Evolutionary conservation across 2,329 filamentous ascomycete genomes (phyloP), one percentile per base, ranked within the genome.

Genomic region (Ophiostoma ips): DNA sequence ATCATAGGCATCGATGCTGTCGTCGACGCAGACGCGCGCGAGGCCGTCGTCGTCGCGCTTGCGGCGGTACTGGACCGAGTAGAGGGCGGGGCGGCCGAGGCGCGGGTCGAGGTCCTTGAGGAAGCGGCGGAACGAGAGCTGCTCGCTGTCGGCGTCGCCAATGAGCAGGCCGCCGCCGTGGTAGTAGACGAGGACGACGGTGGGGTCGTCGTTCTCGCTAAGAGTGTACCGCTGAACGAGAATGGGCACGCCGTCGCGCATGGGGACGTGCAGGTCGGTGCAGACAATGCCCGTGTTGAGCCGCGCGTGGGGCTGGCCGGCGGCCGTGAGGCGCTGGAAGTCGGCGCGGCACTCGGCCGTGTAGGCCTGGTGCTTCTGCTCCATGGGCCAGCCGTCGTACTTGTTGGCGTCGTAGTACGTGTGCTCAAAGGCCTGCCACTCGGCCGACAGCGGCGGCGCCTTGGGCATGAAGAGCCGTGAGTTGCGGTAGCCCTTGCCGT

Each of bases 61-160:
- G 7, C 73, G 63, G 3, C 71, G 63, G 58, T 75, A 74, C 13
- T 65, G 65, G 31, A 72, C 59, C 0, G 70, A 73, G 57, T 68
- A 71, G 28, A 74, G 60, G 13, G 62, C 56, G 34, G 57, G 55
- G 40, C 19, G 12, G 40, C 3, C 34, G 12, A 6, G 8, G 7
- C n/a, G n/a, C 16, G 15, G 11, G 61, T 50, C 7, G 62, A 52
- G 51, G 2, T 57, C 60, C 19, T 64, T 62, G 24, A 66, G 56
- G 19, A 73, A 63, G 24, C 63, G 65, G 0, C 70, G 64, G 55
- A 69, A 72, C 2, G 68, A 66, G 1, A 72, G 58, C 44, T 75
- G 70, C 56, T 75, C 71, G 52, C 66, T 71, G 53, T 73, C 69
- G 2, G 69, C 66, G 49, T 72, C 69, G 11, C 71, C 71, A 31